These are phyloP conservation scores for Russula brevipes DNA, from an alignment of 768 basidiomycete species.

Conservation along the genomic window DNA sequence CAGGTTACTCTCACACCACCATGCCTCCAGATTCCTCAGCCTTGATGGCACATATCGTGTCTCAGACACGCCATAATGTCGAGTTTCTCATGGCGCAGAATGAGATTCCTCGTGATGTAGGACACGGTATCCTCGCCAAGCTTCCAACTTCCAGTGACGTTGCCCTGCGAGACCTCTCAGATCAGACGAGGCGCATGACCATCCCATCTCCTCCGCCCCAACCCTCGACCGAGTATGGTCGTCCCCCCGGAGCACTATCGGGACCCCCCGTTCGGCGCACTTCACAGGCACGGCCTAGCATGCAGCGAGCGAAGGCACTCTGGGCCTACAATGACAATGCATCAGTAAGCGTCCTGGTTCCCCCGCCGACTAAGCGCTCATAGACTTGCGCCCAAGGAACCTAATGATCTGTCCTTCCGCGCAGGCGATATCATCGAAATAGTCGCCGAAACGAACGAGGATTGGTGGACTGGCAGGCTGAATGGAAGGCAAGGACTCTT, in stretches of 20 bases:
- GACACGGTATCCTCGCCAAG: constrained; percentile 37
- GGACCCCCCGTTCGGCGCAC: constrained; percentile 25
- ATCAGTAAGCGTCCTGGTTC: constrained; percentile 34
- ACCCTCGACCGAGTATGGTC: constrained; percentile 5
- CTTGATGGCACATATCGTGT: constrained; percentile 50
- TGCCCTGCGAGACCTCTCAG: constrained; percentile 22
- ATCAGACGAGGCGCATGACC: constrained; percentile 24
- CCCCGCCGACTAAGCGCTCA: background rate
- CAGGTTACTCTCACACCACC: background rate
- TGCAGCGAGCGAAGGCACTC: constrained; percentile 46
- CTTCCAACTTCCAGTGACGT: constrained; percentile 32
- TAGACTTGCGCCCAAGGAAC: constrained; percentile 45
- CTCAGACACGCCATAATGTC: constrained; percentile 45
- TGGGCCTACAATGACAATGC: constrained; percentile 67
- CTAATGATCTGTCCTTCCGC: constrained; percentile 73
- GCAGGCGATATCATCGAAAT: constrained; percentile 76
- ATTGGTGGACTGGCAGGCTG: constrained; percentile 80
- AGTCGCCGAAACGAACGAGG: constrained; percentile 70
- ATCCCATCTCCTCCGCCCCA: constrained; percentile 12
- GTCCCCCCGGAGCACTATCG: constrained; percentile 1
- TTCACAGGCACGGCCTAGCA: constrained; percentile 24
- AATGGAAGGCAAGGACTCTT: constrained; percentile 69
- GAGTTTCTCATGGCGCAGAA: constrained; percentile 41
- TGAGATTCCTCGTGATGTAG: constrained; percentile 39
- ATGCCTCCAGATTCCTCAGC: constrained; percentile 33